Conservation (phyloP, 176 grass and related monocot species). For the Themeda triandra region DNA sequence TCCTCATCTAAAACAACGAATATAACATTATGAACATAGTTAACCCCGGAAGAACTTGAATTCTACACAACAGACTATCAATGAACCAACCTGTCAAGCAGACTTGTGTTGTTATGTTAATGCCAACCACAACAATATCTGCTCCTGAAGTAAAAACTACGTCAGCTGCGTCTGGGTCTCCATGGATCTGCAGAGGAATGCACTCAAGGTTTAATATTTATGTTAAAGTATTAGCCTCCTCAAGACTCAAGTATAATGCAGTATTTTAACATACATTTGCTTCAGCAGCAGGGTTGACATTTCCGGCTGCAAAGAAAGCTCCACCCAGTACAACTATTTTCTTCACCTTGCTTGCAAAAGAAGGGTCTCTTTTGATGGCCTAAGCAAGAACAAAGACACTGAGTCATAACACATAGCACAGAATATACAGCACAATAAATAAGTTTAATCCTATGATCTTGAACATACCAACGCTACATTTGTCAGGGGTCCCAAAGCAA, state of each 20-base stretch:
- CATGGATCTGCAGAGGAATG: conserved; percentile 61
- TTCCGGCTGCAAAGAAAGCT: conserved; percentile 71
- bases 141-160: conserved; percentile 93
- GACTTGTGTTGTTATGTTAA: conserved; percentile 89
- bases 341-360: conserved; percentile 87
- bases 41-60: not conserved
- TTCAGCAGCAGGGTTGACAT: conserved; percentile 94
- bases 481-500: conserved; percentile 87
- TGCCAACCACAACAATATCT: conserved; percentile 80
- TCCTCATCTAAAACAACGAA: conserved; percentile 55
- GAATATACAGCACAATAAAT: not conserved
- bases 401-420: not conserved
- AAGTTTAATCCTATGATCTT: not conserved
- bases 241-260: not conserved
- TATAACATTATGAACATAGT: not conserved
- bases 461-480: conserved; percentile 83
- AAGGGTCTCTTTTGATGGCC: conserved; percentile 80
- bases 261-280: conserved; percentile 59
- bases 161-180: conserved; percentile 92
- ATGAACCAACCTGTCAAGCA: conserved; percentile 52
- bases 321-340: conserved; percentile 91
- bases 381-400: conserved; percentile 31
- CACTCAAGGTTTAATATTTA: not conserved
- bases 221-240: not conserved
- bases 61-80: not conserved